These are phyloP conservation scores for Phytophthora gonapodyides DNA, from an alignment of 352 stramenopile genomes.

Conservation along the genomic window DNA sequence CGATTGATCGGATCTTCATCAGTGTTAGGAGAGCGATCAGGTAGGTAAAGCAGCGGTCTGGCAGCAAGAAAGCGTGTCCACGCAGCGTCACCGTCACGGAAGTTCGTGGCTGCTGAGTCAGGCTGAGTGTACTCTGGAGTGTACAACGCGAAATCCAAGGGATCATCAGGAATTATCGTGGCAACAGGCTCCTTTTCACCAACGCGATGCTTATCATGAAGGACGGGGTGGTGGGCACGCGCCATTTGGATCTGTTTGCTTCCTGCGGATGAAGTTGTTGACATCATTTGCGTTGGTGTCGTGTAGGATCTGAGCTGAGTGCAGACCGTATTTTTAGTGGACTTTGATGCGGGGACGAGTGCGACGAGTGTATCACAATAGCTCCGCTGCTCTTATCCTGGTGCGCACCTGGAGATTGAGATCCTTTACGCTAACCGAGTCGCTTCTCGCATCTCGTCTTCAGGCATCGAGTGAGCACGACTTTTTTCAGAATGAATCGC, in stretches of 20 bases:
- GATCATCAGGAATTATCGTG: conserved; percentile 6
- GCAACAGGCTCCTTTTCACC: background rate
- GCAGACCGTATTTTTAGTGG: conserved; percentile 34
- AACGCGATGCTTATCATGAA: background rate
- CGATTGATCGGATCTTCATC: conserved; percentile 47
- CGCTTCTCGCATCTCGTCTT: background rate
- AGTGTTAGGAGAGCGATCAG: conserved; percentile 39
- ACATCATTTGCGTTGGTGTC: background rate
- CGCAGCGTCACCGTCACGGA: conserved; percentile 23
- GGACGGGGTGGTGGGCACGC: conserved; percentile 1
- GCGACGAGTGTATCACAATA: conserved; percentile 24
- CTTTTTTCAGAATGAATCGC: conserved; percentile 51
- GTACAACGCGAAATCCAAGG: conserved; percentile 50
- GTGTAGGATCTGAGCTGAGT: background rate
- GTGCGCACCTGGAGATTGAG: background rate
- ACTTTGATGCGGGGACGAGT: conserved; percentile 14
- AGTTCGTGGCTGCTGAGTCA: conserved; percentile 10
- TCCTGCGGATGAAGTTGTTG: background rate
- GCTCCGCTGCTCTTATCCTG: conserved; percentile 27
- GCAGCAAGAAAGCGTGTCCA: conserved; percentile 44
- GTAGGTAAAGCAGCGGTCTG: conserved; percentile 53
- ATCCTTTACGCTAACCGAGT: background rate
- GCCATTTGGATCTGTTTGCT: background rate
- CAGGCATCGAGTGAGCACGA: conserved; percentile 8
- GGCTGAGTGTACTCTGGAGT: conserved; percentile 41